phyloP scores from a whole-genome alignment of 2,329 filamentous ascomycete genomes.

The Colletotrichum sp. region DNA sequence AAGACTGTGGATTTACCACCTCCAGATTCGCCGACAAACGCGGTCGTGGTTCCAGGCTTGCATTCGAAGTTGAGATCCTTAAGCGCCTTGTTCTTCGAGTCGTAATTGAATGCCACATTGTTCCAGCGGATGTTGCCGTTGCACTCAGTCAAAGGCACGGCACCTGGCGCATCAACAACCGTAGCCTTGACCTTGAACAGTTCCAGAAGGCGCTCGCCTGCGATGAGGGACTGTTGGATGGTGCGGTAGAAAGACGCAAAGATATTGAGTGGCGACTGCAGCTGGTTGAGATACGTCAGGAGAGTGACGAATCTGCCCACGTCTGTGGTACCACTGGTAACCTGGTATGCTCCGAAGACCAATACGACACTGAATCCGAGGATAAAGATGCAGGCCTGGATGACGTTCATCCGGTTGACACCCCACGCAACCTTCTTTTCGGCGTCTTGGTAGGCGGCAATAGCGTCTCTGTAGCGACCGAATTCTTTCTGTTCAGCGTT shows the following conservation, averaged over 20 bases:
- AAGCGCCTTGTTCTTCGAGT: constrained; percentile 83
- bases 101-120: constrained; percentile 90
- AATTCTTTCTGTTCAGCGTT: constrained; percentile 85
- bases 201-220: constrained; percentile 91
- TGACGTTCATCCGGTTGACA: constrained; percentile 80
- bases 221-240: constrained; percentile 97
- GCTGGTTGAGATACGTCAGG: constrained; percentile 78
- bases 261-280: constrained; percentile 83
- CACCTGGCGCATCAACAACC: constrained; percentile 78
- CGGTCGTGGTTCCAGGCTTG: constrained; percentile 88
- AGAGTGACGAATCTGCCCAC: constrained; percentile 77
- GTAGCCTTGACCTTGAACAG: constrained; percentile 96
- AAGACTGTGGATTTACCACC: constrained; percentile 98
- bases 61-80: constrained; percentile 86
- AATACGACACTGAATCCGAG: constrained; percentile 74
- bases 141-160: constrained; percentile 68
- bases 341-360: constrained; percentile 78
- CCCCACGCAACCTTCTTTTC: constrained; percentile 80
- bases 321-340: constrained; percentile 66
- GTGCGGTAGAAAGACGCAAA: constrained; percentile 96
- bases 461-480: constrained; percentile 72
- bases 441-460: constrained; percentile 73
- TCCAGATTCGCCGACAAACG: constrained; percentile 94
- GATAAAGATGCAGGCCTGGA: constrained; percentile 82
- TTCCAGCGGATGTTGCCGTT: constrained; percentile 85